Evolutionary conservation across 148 eudicot species (phyloP).

Genomic region (Vaccinium macrocarpon): DNA sequence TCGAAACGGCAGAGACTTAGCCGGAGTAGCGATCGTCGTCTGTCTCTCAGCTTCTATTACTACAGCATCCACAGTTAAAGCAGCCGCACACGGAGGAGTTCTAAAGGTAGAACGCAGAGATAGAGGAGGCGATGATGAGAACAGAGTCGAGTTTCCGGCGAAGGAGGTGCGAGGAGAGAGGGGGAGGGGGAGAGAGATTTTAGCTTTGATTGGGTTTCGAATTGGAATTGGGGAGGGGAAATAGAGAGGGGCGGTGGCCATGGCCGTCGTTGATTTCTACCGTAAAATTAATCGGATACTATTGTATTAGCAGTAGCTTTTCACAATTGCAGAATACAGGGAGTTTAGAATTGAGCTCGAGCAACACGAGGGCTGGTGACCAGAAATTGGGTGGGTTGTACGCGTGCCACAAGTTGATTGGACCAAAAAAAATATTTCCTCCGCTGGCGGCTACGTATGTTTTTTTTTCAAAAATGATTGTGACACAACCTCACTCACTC

Average conservation of each 20-base stretch:
- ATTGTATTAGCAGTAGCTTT: too few relatives aligned
- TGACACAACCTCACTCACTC: too few relatives aligned
- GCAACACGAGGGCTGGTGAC: background rate
- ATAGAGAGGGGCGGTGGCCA: conserved; percentile 19
- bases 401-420: conserved; percentile 11
- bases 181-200: conserved; percentile 13
- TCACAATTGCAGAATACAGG: too few relatives aligned
- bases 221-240: conserved; percentile 6
- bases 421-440: background rate
- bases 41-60: conserved; percentile 43
- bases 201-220: background rate
- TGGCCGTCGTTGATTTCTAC: conserved; percentile 12
- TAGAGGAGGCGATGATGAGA: background rate
- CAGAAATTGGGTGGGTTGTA: background rate
- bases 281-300: background rate
- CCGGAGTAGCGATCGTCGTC: conserved; percentile 24
- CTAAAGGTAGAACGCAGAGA: background rate
- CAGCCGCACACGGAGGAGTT: conserved; percentile 5
- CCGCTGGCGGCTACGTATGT: too few relatives aligned
- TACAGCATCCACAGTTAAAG: conserved; percentile 41
- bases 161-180: conserved; percentile 17
- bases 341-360: background rate
- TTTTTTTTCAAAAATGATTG: too few relatives aligned
- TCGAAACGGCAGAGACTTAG: conserved; percentile 71
- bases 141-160: background rate